Percentiles rank a stretch among this genome's conserved stretches.
Evolutionary conservation across 2,329 filamentous ascomycete genomes (phyloP).

Genomic region (Sclerotinia minor): DNA sequence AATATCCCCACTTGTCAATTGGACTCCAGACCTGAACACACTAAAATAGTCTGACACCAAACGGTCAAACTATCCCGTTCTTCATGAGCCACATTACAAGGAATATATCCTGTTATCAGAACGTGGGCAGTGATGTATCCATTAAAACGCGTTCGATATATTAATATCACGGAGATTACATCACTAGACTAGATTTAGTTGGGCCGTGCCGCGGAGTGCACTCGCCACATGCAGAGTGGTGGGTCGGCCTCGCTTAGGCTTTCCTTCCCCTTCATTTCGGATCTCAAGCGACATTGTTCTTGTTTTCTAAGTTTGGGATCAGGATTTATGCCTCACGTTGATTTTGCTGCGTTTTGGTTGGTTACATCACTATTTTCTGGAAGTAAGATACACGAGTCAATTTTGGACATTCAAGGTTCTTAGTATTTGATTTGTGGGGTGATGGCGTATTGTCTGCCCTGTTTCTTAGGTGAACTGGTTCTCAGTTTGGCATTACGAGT

Average conservation of each 20-base stretch:
- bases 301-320: constrained; percentile 53
- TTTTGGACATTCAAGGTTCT: not conserved
- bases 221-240: constrained; percentile 3
- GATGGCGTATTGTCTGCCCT: not conserved
- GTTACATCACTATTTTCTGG: constrained; percentile 2
- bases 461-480: not conserved
- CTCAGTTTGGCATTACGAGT: not conserved
- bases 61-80: not conserved
- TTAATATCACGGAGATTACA: constrained; percentile 21
- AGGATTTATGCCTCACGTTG: constrained; percentile 1
- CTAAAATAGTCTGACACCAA: constrained; percentile 5
- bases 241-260: not conserved
- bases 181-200: constrained; percentile 45
- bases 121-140: not conserved
- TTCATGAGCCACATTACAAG: constrained; percentile 15
- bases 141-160: constrained; percentile 15
- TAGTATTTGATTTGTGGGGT: not conserved
- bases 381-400: not conserved
- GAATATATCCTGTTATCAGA: constrained; percentile 21
- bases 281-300: constrained; percentile 50
- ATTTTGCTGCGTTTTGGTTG: not conserved
- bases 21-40: not conserved
- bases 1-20: constrained; percentile 2
- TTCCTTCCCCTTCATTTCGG: constrained; percentile 15
- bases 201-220: constrained; percentile 64